A percentile compares a stretch with the other conserved stretches of the same genome.
phyloP scores from a whole-genome alignment of 2,329 filamentous ascomycete species.

The Sporothrix sp. region DNA sequence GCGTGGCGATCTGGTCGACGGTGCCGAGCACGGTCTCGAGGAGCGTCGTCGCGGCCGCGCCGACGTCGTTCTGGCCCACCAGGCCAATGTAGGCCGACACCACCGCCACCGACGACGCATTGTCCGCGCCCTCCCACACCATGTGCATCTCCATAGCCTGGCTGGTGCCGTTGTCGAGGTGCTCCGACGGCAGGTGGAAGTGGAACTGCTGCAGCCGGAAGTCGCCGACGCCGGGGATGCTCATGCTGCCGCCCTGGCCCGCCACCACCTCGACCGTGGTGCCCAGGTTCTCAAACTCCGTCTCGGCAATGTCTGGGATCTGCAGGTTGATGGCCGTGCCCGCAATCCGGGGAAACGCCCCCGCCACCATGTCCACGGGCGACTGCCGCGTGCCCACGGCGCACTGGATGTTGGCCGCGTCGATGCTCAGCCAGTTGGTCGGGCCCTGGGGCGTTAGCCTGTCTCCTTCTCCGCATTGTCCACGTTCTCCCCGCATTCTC shows the following conservation, averaged over 20 bases:
- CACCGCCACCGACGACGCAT: not conserved
- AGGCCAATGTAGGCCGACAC: not conserved
- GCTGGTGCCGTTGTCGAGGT: constrained; percentile 34
- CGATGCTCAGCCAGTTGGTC: constrained; percentile 27
- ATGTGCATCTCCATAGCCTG: constrained; percentile 45
- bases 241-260: constrained; percentile 28
- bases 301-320: constrained; percentile 33
- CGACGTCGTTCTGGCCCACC: constrained; percentile 17
- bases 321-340: constrained; percentile 26
- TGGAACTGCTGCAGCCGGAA: constrained; percentile 39
- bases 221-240: constrained; percentile 24
- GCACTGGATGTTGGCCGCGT: constrained; percentile 38
- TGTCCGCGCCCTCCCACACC: constrained; percentile 40
- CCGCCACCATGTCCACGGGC: constrained; percentile 43
- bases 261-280: constrained; percentile 45
- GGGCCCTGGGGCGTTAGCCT: too few relatives aligned
- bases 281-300: constrained; percentile 47
- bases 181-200: constrained; percentile 41
- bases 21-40: constrained; percentile 33
- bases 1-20: constrained; percentile 32
- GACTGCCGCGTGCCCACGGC: constrained; percentile 44
- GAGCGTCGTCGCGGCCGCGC: not conserved
- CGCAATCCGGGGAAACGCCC: constrained; percentile 26
- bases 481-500: not conserved
- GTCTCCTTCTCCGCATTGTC: constrained; percentile 5